A percentile compares a stretch with the other conserved stretches of the same genome.
These are phyloP conservation scores for Pseudocercospora ulei DNA, from an alignment of 2,329 filamentous ascomycete species.

Conservation along the genomic window DNA sequence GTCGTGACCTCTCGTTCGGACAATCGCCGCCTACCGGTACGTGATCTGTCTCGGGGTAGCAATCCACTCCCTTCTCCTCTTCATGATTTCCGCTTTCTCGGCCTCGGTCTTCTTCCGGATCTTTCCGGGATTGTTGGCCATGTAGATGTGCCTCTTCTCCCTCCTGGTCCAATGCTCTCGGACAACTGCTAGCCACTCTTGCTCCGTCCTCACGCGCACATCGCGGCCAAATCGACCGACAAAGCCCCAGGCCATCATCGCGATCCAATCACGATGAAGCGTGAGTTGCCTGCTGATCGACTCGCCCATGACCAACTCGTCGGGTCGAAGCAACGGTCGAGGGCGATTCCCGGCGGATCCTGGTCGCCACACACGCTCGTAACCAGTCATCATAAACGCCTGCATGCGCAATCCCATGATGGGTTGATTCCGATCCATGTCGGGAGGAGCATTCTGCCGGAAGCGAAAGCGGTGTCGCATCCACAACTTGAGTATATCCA, in stretches of 20 bases:
- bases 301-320: constrained; percentile 49
- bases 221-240: constrained; percentile 1
- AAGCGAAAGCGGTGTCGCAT: constrained; percentile 49
- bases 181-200: constrained; percentile 7
- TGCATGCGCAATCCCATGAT: constrained; percentile 46
- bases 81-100: not conserved
- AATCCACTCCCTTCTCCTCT: not conserved
- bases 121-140: not conserved
- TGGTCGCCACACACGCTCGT: constrained; percentile 11
- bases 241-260: constrained; percentile 54
- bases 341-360: constrained; percentile 11
- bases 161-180: constrained; percentile 11
- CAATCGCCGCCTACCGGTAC: no score
- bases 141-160: constrained; percentile 10
- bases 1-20: no score
- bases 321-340: constrained; percentile 14
- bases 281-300: constrained; percentile 44
- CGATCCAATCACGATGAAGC: constrained; percentile 46
- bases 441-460: constrained; percentile 20
- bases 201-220: constrained; percentile 3
- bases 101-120: not conserved
- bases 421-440: constrained; percentile 22
- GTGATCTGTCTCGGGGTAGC: no score
- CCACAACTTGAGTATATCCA: constrained; percentile 50
- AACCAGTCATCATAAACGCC: constrained; percentile 12